Percentiles rank a stretch among this genome's conserved stretches.
phyloP scores from a whole-genome alignment of 2,329 filamentous ascomycete genomes.

The Cordyceps pruinosa region DNA sequence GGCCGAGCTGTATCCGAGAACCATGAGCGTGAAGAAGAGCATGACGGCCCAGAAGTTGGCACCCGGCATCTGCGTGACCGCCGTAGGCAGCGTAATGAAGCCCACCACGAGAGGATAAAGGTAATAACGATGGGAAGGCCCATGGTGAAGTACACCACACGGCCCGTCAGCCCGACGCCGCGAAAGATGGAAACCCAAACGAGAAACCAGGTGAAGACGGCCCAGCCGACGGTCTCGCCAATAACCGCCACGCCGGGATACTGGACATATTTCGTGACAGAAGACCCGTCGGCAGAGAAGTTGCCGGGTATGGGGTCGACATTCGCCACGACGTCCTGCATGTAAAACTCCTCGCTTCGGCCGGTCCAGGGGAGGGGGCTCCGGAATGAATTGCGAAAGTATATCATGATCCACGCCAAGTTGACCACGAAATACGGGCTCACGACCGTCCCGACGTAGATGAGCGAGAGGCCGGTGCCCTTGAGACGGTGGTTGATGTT shows the following conservation, averaged over 20 bases:
- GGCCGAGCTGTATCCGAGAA: constrained; percentile 51
- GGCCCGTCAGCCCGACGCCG: constrained; percentile 49
- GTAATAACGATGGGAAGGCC: constrained; percentile 50
- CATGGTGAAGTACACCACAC: constrained; percentile 58
- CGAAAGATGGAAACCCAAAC: constrained; percentile 55
- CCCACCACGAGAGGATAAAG: constrained; percentile 49
- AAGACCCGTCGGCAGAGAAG: constrained; percentile 30
- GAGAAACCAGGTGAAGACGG: constrained; percentile 51
- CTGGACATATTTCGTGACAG: constrained; percentile 35
- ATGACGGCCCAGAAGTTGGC: constrained; percentile 53
- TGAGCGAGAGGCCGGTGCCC: constrained; percentile 44
- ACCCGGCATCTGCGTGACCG: constrained; percentile 49
- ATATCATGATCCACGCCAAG: constrained; percentile 52
- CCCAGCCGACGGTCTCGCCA: constrained; percentile 52
- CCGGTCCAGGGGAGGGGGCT: constrained; percentile 49
- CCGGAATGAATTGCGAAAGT: constrained; percentile 49
- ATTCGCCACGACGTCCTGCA: constrained; percentile 41
- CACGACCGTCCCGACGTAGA: constrained; percentile 49
- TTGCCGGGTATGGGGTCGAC: constrained; percentile 33
- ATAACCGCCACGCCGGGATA: constrained; percentile 42
- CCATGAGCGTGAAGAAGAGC: constrained; percentile 51
- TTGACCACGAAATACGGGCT: constrained; percentile 51
- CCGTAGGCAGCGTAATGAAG: constrained; percentile 51
- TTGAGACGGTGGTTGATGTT: constrained; percentile 46
- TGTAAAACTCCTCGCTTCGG: constrained; percentile 46